A percentile compares a stretch with the other conserved stretches of the same genome.
These are phyloP conservation scores for Penicillium janthinellum DNA, from an alignment of 2,329 filamentous ascomycete genomes.

Conservation along the genomic window DNA sequence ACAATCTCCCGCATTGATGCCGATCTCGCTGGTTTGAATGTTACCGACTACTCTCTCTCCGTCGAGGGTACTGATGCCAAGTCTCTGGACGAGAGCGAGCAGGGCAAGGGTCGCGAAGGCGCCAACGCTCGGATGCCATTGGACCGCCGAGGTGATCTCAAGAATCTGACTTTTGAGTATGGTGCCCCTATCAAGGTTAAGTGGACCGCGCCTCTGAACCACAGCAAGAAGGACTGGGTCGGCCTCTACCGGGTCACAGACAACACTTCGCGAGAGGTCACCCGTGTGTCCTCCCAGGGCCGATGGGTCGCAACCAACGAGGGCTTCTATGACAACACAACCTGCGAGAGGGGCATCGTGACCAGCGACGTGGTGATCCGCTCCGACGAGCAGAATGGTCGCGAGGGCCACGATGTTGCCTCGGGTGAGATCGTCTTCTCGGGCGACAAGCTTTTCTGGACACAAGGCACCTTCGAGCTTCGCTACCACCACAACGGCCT, in stretches of 20 bases:
- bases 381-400: constrained; percentile 46
- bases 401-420: constrained; percentile 60
- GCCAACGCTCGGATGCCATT: constrained; percentile 68
- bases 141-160: constrained; percentile 61
- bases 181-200: constrained; percentile 85
- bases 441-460: constrained; percentile 97
- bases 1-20: constrained; percentile 78
- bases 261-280: constrained; percentile 81
- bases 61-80: constrained; percentile 67
- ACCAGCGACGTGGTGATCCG: constrained; percentile 64
- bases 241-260: constrained; percentile 95
- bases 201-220: constrained; percentile 86
- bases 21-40: constrained; percentile 76
- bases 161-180: constrained; percentile 81
- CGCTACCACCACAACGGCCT: constrained; percentile 92
- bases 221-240: constrained; percentile 92
- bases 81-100: constrained; percentile 57
- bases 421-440: constrained; percentile 83
- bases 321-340: constrained; percentile 73
- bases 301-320: constrained; percentile 83
- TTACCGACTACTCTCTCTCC: constrained; percentile 75
- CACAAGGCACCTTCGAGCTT: constrained; percentile 93
- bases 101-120: constrained; percentile 72
- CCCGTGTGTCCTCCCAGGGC: constrained; percentile 80
- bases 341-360: constrained; percentile 75